Conservation (phyloP, 495 filamentous ascomycete species). For the Hyaloscypha finlandica region DNA sequence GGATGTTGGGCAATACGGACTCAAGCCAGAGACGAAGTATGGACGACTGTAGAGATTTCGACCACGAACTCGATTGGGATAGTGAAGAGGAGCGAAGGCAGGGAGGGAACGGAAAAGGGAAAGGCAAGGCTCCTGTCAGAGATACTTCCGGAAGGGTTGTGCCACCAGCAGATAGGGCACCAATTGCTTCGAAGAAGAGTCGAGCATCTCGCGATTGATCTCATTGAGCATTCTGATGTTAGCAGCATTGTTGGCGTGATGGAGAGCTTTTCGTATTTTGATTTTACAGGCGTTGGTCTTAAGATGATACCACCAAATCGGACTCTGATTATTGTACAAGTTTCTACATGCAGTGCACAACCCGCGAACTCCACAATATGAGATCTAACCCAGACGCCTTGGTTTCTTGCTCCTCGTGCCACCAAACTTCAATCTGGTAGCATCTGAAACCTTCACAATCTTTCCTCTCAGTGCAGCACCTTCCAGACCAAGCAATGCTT, state of each 20-base stretch:
- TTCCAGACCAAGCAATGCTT: slow-evolving; percentile 84
- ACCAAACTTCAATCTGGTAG: slow-evolving; percentile 91
- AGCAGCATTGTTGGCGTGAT: slow-evolving; percentile 13
- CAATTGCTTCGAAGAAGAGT: slow-evolving; percentile 23
- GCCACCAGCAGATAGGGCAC: slow-evolving; percentile 43
- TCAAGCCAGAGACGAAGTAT: slow-evolving; percentile 29
- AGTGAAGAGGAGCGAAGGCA: slow-evolving; percentile 34
- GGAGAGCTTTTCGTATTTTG: slow-evolving; percentile 1
- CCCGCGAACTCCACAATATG: slow-evolving; percentile 11
- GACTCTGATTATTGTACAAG: slow-evolving; percentile 28
- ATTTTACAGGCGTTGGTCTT: slow-evolving; percentile 24
- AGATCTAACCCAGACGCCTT: slow-evolving; percentile 73
- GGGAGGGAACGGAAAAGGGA: slow-evolving; percentile 42
- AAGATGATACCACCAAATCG: slow-evolving; percentile 26
- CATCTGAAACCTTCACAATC: slow-evolving; percentile 76
- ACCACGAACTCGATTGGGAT: slow-evolving; percentile 29
- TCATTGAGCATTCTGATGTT: slow-evolving; percentile 7
- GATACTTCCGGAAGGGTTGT: slow-evolving; percentile 43
- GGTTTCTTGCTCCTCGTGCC: slow-evolving; percentile 81
- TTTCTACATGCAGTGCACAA: slow-evolving; percentile 15
- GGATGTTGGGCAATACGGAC: slow-evolving; percentile 51
- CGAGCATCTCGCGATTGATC: slow-evolving; percentile 15
- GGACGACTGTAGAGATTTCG: slow-evolving; percentile 16
- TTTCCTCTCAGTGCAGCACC: slow-evolving; percentile 69
- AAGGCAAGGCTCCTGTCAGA: slow-evolving; percentile 42